Evolutionary conservation across 106 monocot genomes (phyloP).

Genomic region (Dioscorea zingiberensis): DNA sequence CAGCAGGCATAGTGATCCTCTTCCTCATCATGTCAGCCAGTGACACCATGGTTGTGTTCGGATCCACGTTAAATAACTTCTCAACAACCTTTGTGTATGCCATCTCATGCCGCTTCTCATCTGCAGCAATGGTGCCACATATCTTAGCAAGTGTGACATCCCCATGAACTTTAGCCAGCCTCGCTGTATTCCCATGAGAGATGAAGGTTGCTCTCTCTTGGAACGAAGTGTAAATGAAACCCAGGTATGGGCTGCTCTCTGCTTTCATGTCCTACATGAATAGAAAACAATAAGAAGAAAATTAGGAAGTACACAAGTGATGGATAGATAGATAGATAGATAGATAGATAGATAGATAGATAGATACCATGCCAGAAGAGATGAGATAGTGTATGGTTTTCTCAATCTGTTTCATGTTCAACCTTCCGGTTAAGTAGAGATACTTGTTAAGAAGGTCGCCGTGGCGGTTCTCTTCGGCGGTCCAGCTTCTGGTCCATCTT

Average conservation of each 20-base stretch:
- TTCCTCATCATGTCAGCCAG: slow-evolving; percentile 5
- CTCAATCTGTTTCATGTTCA: slow-evolving; percentile 11
- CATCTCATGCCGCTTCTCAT: slow-evolving; percentile 14
- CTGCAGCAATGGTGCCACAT: slow-evolving; percentile 6
- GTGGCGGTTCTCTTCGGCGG: slow-evolving; percentile 14
- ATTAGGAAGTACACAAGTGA: no score
- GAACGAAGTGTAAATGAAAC: slow-evolving; percentile 9
- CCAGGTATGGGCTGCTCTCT: slow-evolving; percentile 5
- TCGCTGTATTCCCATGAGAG: slow-evolving; percentile 2
- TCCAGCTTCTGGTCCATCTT: slow-evolving; percentile 6
- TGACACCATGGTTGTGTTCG: not conserved
- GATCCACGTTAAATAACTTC: slow-evolving; percentile 1
- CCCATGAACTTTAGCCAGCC: slow-evolving; percentile 1
- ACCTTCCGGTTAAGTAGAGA: slow-evolving; percentile 7
- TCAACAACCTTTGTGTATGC: not conserved
- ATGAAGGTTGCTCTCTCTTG: slow-evolving; percentile 2
- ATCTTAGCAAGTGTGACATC: not conserved
- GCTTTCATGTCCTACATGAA: not conserved
- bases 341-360: not conserved
- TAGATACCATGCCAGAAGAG: slow-evolving; percentile 9
- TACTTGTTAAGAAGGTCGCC: slow-evolving; percentile 19
- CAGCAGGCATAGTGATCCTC: slow-evolving; percentile 1
- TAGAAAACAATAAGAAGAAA: not conserved
- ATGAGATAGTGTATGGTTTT: slow-evolving; percentile 11
- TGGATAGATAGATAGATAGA: not conserved